phyloP scores from a whole-genome alignment of 768 basidiomycete genomes.

The Lactarius quietus region DNA sequence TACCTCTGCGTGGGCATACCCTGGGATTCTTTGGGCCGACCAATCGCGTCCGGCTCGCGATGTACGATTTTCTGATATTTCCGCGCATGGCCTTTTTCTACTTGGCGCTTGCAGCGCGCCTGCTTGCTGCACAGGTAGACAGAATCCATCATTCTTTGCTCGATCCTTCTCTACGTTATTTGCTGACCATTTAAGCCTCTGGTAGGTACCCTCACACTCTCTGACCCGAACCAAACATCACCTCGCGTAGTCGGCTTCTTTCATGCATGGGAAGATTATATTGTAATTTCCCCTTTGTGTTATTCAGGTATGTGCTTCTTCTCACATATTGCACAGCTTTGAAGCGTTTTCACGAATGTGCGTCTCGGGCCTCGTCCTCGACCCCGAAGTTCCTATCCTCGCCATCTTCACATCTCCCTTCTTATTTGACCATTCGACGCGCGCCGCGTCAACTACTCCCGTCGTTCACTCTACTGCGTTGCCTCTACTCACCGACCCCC shows the following conservation, averaged over 20 bases:
- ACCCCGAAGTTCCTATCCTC: slow-evolving; percentile 65
- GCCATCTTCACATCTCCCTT: slow-evolving; percentile 44
- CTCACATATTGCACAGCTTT: no score
- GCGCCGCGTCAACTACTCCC: slow-evolving; percentile 32
- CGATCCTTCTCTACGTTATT: slow-evolving; percentile 82
- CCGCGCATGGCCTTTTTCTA: slow-evolving; percentile 48
- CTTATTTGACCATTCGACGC: slow-evolving; percentile 31
- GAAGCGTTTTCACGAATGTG: slow-evolving; percentile 88
- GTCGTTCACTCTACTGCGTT: background rate
- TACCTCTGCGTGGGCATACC: slow-evolving; percentile 71
- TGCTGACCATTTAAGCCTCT: slow-evolving; percentile 78
- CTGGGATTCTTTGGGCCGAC: slow-evolving; percentile 72
- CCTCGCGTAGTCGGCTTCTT: slow-evolving; percentile 70
- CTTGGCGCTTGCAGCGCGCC: background rate
- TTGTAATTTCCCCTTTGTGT: no score
- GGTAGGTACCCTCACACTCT: slow-evolving; percentile 43
- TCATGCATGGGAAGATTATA: slow-evolving; percentile 79
- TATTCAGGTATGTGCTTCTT: no score
- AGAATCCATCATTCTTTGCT: slow-evolving; percentile 76
- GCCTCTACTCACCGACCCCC: slow-evolving; percentile 30
- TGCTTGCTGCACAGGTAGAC: slow-evolving; percentile 56
- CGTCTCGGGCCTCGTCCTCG: slow-evolving; percentile 84
- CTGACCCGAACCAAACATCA: slow-evolving; percentile 38
- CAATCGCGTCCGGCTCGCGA: slow-evolving; percentile 55
- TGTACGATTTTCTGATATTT: slow-evolving; percentile 67